phyloP scores from a whole-genome alignment of 2,329 filamentous ascomycete species.

The Sarocladiaceae sp. region DNA sequence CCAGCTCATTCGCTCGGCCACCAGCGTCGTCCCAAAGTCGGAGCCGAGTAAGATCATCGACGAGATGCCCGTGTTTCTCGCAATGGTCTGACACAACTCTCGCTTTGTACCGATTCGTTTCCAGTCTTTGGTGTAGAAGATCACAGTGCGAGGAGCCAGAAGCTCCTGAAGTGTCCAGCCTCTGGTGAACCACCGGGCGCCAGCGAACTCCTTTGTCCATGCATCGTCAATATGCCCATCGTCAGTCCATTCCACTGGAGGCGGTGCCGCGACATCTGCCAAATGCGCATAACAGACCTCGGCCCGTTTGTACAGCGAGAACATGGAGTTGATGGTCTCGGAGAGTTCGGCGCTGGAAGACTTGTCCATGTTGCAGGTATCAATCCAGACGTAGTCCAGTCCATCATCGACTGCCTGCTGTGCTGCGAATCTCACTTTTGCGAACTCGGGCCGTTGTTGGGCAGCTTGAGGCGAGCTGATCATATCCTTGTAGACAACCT shows the following conservation, averaged over 20 bases:
- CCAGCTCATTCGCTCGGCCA: conserved; percentile 12
- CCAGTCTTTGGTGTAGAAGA: conserved; percentile 26
- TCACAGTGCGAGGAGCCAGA: conserved; percentile 35
- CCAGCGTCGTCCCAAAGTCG: neutral
- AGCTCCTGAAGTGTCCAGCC: conserved; percentile 62
- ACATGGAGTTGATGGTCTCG: conserved; percentile 24
- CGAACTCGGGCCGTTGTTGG: neutral
- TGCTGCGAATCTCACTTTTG: neutral
- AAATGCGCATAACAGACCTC: conserved; percentile 21
- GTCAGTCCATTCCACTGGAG: neutral
- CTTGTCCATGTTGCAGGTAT: conserved; percentile 23
- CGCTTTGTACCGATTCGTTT: conserved; percentile 19
- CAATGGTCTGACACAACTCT: conserved; percentile 13
- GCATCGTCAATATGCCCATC: conserved; percentile 1
- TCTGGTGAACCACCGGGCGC: conserved; percentile 30
- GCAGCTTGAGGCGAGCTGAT: neutral
- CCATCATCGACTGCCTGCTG: neutral
- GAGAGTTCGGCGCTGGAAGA: conserved; percentile 18
- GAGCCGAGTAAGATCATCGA: neutral
- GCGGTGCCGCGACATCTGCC: conserved; percentile 12
- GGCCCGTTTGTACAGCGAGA: conserved; percentile 17
- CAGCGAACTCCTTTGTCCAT: conserved; percentile 8
- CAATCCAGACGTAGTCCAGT: conserved; percentile 16
- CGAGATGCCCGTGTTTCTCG: neutral
- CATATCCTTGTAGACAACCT: neutral